A percentile compares a stretch with the other conserved stretches of the same genome.
phyloP scores from a whole-genome alignment of 768 basidiomycete species.

The Tephrocybe rancida region DNA sequence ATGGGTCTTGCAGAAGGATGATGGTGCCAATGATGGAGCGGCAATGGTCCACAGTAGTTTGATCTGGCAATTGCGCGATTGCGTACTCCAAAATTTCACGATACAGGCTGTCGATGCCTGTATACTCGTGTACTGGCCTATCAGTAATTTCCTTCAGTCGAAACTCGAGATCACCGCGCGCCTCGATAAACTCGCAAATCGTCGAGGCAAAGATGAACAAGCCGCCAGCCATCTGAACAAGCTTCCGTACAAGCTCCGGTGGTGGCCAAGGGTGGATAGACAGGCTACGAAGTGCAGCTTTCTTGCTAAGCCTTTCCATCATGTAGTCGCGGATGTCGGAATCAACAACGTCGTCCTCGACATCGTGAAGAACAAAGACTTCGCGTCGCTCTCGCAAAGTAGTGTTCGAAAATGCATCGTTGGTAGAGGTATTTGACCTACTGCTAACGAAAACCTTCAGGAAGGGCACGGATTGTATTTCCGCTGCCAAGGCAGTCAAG shows the following conservation, averaged over 20 bases:
- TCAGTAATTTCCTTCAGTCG: conserved; percentile 15
- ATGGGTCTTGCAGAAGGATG: conserved; percentile 16
- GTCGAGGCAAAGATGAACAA: conserved; percentile 25
- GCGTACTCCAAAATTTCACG: conserved; percentile 16
- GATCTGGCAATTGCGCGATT: conserved; percentile 15
- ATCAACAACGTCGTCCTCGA: conserved; percentile 20
- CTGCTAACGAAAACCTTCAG: conserved; percentile 24
- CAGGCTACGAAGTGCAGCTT: conserved; percentile 8
- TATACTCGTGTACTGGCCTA: conserved; percentile 15
- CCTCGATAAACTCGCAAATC: conserved; percentile 20
- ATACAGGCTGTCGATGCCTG: conserved; percentile 18
- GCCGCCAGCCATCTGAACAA: conserved; percentile 15
- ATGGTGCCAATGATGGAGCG: conserved; percentile 16
- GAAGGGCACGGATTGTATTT: conserved; percentile 16
- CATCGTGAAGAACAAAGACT: conserved; percentile 26
- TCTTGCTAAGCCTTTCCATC: conserved; percentile 7
- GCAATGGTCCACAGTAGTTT: conserved; percentile 12
- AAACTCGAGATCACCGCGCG: conserved; percentile 18
- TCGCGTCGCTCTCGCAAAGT: conserved; percentile 9
- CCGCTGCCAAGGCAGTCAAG: conserved; percentile 11
- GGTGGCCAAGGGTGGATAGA: conserved; percentile 19
- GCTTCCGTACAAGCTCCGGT: conserved; percentile 12
- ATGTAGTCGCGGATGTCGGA: conserved; percentile 23
- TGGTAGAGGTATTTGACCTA: conserved; percentile 18
- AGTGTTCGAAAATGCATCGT: conserved; percentile 10